Conservation (phyloP, 1,284 basidiomycete species). For the Apiotrichum siamense region DNA sequence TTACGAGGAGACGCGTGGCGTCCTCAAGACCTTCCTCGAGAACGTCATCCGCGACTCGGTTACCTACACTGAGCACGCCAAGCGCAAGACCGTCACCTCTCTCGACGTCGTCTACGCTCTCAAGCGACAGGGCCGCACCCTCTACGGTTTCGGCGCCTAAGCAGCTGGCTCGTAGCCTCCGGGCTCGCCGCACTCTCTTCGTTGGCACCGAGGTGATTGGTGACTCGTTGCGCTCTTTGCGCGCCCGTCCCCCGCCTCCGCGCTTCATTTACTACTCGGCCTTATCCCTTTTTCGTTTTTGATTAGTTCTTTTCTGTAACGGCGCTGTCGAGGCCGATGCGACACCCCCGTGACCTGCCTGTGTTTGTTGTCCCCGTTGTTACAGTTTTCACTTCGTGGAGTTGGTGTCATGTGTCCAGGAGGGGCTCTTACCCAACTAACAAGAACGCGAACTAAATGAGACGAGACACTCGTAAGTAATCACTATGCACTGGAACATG, state of each 20-base stretch:
- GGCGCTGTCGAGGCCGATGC: slow-evolving; percentile 14
- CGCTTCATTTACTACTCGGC: not conserved
- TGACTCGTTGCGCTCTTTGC: too few relatives aligned
- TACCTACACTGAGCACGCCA: slow-evolving; percentile 89
- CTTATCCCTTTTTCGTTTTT: slow-evolving; percentile 9
- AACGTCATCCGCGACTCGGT: slow-evolving; percentile 79
- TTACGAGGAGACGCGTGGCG: slow-evolving; percentile 87
- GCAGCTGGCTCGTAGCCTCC: slow-evolving; percentile 1
- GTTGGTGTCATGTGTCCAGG: too few relatives aligned
- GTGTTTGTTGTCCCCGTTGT: not conserved
- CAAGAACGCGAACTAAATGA: too few relatives aligned
- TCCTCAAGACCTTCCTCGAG: slow-evolving; percentile 65
- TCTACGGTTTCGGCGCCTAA: slow-evolving; percentile 75
- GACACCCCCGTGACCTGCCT: slow-evolving; percentile 4
- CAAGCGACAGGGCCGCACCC: slow-evolving; percentile 80
- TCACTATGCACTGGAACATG: too few relatives aligned
- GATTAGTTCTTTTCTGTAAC: slow-evolving; percentile 10
- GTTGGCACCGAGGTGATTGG: too few relatives aligned
- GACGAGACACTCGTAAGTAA: too few relatives aligned
- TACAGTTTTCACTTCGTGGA: not conserved
- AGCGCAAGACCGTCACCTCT: slow-evolving; percentile 83
- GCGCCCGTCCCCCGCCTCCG: not conserved
- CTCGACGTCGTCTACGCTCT: slow-evolving; percentile 78
- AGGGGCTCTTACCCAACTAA: too few relatives aligned
- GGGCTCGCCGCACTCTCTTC: too few relatives aligned